Evolutionary conservation across 352 stramenopile genomes (phyloP), one percentile per base, ranked within the genome.

Genomic region (Phytophthora tentaculata): DNA sequence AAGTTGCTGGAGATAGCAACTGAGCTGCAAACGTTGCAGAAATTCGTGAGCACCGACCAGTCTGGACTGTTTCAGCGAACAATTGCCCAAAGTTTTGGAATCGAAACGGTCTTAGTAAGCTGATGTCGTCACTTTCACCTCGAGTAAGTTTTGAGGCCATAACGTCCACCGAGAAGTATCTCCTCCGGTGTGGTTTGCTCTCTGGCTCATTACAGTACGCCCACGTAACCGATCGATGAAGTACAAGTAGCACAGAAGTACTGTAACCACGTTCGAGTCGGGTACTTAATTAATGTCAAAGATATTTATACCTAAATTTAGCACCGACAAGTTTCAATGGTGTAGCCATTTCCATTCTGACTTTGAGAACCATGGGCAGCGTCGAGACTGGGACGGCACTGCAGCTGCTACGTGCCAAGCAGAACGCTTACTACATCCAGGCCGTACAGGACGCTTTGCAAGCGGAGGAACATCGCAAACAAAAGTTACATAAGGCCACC

Each of bases 381-480:
- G n/a, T 56, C 24, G 61, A 72, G 16, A 54, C 44, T 37, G 65
- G 50, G 22, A 60, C 43, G 19, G 58, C 58, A 2, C 13, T 65
- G 13, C 48, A 65, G 13, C 24, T 58, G 13, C 23, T 65, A 24
- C 48, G 48, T 23, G 58, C 48, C 28, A 65, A 58, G 23, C 58
- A 65, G 35, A 65, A 58, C 20, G 48, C 58, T 49, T 84, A 87
- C 57, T 91, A 88, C 45, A 81, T 89, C 24, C 62, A 89, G 19
- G 71, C 75, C 12, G 79, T 91, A 17, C 72, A 86, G 59, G 62
- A 81, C 8, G 80, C 83, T 16, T 66, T 91, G 26, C 72, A 85
- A 50, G 67, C 64, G n/a, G 83, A 91, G 56, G 67, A 82, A 43
- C 69, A 80, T 45, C 83, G 83, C 35, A 83, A 86, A 35, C 23